Evolutionary conservation across 768 basidiomycete species (phyloP).

Genomic region (Pulveroboletus sp.): DNA sequence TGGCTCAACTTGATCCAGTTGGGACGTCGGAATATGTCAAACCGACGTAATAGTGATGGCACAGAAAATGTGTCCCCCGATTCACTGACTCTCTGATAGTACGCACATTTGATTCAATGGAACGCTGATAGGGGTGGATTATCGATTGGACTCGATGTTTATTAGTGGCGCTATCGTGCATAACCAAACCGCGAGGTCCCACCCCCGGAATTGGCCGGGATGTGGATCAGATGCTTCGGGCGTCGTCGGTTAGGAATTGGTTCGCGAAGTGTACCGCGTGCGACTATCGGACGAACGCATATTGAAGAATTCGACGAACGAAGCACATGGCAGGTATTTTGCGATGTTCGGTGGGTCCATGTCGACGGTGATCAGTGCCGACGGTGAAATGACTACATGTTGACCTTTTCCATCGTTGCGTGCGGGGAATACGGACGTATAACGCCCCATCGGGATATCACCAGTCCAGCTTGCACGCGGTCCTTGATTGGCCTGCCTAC

Average conservation of each 20-base stretch:
- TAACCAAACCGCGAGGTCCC: background rate
- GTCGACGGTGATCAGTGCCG: background rate
- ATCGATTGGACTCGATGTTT: background rate
- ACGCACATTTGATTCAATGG: background rate
- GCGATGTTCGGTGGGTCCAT: conserved; percentile 5
- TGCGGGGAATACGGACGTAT: background rate
- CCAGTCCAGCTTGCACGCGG: background rate
- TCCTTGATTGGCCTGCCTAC: background rate
- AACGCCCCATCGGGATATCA: conserved; percentile 1
- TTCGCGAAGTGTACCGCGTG: background rate
- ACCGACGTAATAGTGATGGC: background rate
- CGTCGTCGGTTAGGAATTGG: background rate
- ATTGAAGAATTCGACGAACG: background rate
- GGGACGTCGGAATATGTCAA: too few species aligned
- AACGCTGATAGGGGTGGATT: background rate
- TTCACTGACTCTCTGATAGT: too few species aligned
- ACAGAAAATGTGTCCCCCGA: background rate
- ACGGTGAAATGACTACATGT: background rate
- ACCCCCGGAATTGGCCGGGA: conserved; percentile 5
- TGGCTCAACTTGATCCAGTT: too few species aligned
- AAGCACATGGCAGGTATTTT: background rate
- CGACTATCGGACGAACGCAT: background rate
- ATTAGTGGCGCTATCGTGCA: background rate
- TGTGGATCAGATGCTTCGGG: background rate
- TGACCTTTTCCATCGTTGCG: background rate